phyloP scores from a whole-genome alignment of 495 filamentous ascomycete species.

The Clohesyomyces aquaticus region DNA sequence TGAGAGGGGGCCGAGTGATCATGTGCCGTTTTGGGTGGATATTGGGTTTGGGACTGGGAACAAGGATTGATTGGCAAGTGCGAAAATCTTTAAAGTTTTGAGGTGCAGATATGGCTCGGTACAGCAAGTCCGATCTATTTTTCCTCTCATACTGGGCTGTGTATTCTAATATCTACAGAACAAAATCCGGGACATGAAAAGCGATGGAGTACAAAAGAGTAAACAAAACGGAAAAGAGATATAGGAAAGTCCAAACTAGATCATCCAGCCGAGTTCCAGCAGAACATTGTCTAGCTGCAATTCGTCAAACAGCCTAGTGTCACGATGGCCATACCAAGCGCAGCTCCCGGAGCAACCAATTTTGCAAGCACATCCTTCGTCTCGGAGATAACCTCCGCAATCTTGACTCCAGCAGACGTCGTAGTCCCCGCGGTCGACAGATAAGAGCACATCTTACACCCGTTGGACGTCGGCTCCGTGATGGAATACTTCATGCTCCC shows the following conservation, averaged over 20 bases:
- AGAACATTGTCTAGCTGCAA: too few relatives aligned
- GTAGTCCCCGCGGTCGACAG: not conserved
- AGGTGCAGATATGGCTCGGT: too few relatives aligned
- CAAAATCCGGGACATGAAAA: too few relatives aligned
- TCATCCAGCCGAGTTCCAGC: too few relatives aligned
- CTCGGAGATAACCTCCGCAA: not conserved
- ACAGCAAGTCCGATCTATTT: too few relatives aligned
- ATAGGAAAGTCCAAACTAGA: too few relatives aligned
- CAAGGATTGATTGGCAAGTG: too few relatives aligned
- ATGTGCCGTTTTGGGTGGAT: conserved; percentile 44
- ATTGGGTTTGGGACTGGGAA: conserved; percentile 23
- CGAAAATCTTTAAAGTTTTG: too few relatives aligned
- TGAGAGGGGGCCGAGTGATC: conserved; percentile 47
- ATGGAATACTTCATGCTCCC: conserved; percentile 6
- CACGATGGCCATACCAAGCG: not conserved
- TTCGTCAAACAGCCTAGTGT: not conserved
- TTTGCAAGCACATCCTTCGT: not conserved
- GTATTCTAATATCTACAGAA: too few relatives aligned
- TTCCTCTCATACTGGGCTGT: too few relatives aligned
- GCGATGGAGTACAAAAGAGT: too few relatives aligned
- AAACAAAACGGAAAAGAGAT: too few relatives aligned
- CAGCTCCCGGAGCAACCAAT: not conserved
- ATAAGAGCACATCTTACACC: conserved; percentile 1
- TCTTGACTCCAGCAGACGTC: not conserved
- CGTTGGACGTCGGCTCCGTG: not conserved